phyloP scores from a whole-genome alignment of 2,329 filamentous ascomycete genomes.

The Didymella pomorum region DNA sequence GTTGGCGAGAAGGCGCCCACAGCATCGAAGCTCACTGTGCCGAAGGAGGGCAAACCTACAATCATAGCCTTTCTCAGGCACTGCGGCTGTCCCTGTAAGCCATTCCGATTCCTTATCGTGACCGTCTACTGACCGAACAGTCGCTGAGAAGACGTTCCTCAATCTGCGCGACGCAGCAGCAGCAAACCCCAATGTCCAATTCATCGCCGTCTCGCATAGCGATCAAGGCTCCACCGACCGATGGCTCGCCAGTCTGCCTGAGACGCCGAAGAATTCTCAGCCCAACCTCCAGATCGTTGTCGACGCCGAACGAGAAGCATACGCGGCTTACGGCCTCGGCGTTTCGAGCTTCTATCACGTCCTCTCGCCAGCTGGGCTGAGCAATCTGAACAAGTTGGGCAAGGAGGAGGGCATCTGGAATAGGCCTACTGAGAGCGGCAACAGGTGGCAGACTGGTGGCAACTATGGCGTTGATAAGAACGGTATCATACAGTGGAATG shows the following conservation, averaged over 20 bases:
- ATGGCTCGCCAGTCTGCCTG: conserved; percentile 44
- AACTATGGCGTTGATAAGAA: conserved; percentile 67
- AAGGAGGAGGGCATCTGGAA: conserved; percentile 72
- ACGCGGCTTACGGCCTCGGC: conserved; percentile 72
- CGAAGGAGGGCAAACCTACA: conserved; percentile 61
- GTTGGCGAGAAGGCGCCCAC: conserved; percentile 66
- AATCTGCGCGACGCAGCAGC: conserved; percentile 40
- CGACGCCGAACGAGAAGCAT: conserved; percentile 67
- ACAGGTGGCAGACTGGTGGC: conserved; percentile 72
- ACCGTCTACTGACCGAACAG: conserved; percentile 49
- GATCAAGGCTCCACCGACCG: conserved; percentile 41
- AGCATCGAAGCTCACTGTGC: conserved; percentile 61
- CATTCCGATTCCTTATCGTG: not conserved
- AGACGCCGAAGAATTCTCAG: conserved; percentile 50
- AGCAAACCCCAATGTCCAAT: conserved; percentile 37
- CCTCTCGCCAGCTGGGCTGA: conserved; percentile 65
- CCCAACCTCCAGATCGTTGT: conserved; percentile 66
- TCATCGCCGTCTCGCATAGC: conserved; percentile 49
- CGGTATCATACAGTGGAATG: conserved; percentile 63
- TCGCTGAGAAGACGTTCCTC: conserved; percentile 71
- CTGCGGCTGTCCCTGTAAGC: conserved; percentile 76
- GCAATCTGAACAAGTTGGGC: conserved; percentile 65
- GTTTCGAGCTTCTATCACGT: conserved; percentile 69
- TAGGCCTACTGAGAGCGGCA: conserved; percentile 69
- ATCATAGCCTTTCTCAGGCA: conserved; percentile 74